Evolutionary conservation across 139 green algal genomes (phyloP).

Genomic region (Picochlorum sp.): DNA sequence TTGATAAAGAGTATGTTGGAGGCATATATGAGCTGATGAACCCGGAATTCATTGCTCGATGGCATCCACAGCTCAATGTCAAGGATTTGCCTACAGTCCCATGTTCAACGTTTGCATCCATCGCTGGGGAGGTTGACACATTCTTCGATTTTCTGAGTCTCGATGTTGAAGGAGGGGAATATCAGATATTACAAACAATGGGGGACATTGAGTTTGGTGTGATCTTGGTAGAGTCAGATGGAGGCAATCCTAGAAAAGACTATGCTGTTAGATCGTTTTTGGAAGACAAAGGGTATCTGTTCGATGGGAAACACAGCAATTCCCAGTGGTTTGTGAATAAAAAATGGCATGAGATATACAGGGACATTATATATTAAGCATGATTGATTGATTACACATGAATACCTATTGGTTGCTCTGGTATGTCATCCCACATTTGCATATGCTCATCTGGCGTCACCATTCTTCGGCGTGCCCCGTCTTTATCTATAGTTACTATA

Average conservation of each 20-base stretch:
- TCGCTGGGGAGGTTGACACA: neutral
- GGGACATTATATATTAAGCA: neutral
- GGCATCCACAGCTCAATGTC: neutral
- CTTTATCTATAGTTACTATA: conserved; percentile 58
- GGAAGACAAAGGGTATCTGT: neutral
- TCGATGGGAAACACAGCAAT: neutral
- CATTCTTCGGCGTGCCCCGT: conserved; percentile 39
- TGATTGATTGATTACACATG: no score
- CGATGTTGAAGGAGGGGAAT: neutral
- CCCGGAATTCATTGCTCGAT: neutral
- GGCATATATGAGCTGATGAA: neutral
- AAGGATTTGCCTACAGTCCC: neutral
- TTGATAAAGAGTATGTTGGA: neutral
- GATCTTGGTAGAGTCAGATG: neutral
- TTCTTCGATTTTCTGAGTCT: neutral
- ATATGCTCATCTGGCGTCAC: conserved; percentile 29
- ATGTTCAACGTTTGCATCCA: neutral
- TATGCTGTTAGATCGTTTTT: neutral
- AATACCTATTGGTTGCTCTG: neutral
- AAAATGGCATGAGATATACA: neutral
- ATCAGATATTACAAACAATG: neutral
- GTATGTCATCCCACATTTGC: conserved; percentile 32
- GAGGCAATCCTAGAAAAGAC: neutral
- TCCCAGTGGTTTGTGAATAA: neutral
- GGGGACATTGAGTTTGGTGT: neutral